Base-by-base conservation (phyloP, 352 stramenopile species). In the Phytophthora citrophthora region DNA sequence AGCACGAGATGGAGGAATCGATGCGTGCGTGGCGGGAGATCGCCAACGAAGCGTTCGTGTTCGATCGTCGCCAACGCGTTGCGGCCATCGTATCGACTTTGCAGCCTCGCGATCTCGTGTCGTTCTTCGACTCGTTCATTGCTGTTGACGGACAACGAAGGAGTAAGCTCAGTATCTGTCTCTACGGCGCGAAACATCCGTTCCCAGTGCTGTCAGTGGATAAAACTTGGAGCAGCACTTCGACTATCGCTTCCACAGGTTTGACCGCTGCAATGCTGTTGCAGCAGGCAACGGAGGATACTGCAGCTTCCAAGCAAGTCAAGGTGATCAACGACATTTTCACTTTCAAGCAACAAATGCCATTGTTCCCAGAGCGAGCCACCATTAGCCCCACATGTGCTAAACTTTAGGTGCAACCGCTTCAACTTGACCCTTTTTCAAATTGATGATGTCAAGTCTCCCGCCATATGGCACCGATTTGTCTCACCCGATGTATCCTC, bases 1-100 rank as follows among this genome's bases (percentile, higher is more conserved):
- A 93, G 75, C 78, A 82, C 36, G 77, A 90, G 38, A 66, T 75
- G 26, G 78, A 93, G 43, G 81, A 94, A 41, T 84, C 75, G n/a
- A 72, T 74, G 41, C 78, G 81, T 26, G 70, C 72, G 43, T 93
- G 81, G 85, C 65, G 80, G 2, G 83, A 91, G 54, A 91, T 95
- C 49, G 72, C 71, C 0, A 77, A 64, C 44, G 73, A 89, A 40
- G 79, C 77, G 16, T 93, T 90, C 62, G n/a, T 82, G 46, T 95
- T 95, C 61, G 76, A 90, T 54, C 71, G 79, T 26, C 72, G 70
- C 5, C 49, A 83, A 44, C 77, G 72, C 7, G 77, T 93, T 2
- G 87, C 86, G 1, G 63, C 69, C 4, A 50, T 76, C 5, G 78
- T 94, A 18, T 70, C 65, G 41, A 74, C 72, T 3, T 48, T 91